Conservation (phyloP, 208 protist species). For the Acanthamoeba healyi region DNA sequence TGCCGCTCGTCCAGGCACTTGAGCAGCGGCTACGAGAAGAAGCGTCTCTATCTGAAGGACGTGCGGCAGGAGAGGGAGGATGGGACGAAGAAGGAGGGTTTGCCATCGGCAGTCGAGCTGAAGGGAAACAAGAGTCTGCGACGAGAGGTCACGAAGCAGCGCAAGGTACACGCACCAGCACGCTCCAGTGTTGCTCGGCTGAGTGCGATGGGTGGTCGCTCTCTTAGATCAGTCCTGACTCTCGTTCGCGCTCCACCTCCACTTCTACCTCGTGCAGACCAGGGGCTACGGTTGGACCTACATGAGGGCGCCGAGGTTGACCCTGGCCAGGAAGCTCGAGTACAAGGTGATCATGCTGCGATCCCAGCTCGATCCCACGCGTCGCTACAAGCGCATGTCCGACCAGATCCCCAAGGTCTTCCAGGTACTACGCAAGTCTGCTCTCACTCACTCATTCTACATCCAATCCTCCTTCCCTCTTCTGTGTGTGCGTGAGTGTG, state of each 20-base stretch:
- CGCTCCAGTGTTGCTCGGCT: not conserved
- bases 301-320: not conserved
- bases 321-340: not conserved
- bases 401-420: constrained; percentile 48
- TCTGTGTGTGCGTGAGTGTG: not conserved
- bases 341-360: constrained; percentile 59
- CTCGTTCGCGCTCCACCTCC: not conserved
- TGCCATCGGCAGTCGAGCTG: not conserved
- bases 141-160: not conserved
- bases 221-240: not conserved
- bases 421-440: too few species aligned
- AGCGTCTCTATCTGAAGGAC: not conserved
- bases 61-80: not conserved
- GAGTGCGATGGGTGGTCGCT: too few species aligned
- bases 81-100: not conserved
- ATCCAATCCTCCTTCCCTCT: not conserved
- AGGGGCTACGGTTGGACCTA: not conserved
- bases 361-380: constrained; percentile 7
- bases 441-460: too few species aligned
- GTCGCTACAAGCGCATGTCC: constrained; percentile 63
- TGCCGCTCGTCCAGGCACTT: not conserved
- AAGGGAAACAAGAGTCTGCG: not conserved
- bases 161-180: not conserved
- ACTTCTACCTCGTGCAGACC: not conserved
- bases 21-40: constrained; percentile 7